Base-by-base conservation (phyloP, 208 protist genomes). In the Leishmania lainsoni region DNA sequence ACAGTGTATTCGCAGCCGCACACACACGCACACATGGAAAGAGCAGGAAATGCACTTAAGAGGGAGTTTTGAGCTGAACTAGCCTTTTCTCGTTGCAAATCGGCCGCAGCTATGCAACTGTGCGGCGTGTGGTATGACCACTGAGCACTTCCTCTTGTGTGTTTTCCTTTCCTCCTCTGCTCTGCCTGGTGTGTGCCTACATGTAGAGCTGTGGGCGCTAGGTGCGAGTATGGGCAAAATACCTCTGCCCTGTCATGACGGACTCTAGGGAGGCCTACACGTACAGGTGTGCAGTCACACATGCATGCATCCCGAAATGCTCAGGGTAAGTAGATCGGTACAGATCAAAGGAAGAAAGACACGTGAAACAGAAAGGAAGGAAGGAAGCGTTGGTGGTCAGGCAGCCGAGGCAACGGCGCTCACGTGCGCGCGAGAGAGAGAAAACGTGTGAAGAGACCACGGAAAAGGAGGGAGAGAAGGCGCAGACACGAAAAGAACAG, bases 401-500 rank as follows among this genome's bases (percentile, higher is more conserved):
- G 32, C 58, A n/a, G 58, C 58, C 26, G 26, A 63, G 58, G 29
- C 42, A 45, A 45, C 42, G 4, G 42, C 42, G 42, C 42, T 2
- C 42, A 45, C 42, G 42, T 4, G 42, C 42, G 42, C 42, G 42
- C 4, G 42, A 45, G 42, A 45, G 42, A 45, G 42, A 45, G 42
- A 45, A 45, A 45, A 45, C 42, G 6, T 2, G 42, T 45, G n/a
- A 75, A 35, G 12, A 66, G 65, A 66, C 65, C 48, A 45, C 16
- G 75, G 45, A 81, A 17, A 48, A 48, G n/a, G 45, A 78, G 17
- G 54, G 54, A 81, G 45, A 77, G 45, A 77, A 6, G 42, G 42
- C 42, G 6, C 4, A 45, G 42, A 45, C 42, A 45, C 42, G 42
- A 45, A 45, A 45, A 63, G 74, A 66, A 48, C 45, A 68, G 71